A percentile compares a stretch with the other conserved stretches of the same genome.
Conservation (phyloP, 1,139 yeast species). For the Blastobotrys aristatus region DNA sequence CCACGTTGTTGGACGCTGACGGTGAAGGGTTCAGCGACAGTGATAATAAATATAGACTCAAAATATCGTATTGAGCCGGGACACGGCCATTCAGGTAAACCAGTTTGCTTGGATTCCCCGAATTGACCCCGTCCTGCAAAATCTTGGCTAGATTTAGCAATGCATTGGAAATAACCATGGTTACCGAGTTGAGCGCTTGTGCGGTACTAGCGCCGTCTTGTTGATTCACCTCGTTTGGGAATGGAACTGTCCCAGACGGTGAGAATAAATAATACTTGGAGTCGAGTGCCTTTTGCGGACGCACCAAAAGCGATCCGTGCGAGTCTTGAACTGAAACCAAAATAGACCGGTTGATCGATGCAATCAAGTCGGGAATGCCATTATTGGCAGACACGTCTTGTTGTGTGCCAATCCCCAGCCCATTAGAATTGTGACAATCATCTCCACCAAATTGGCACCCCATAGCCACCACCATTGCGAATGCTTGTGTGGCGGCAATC, state of each 20-base stretch:
- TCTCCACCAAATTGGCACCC: constrained; percentile 10
- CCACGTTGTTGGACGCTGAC: constrained; percentile 35
- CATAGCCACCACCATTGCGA: constrained; percentile 21
- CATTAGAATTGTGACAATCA: background rate
- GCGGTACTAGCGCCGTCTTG: background rate
- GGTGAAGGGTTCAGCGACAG: constrained; percentile 33
- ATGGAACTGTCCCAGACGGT: constrained; percentile 20
- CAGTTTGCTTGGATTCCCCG: constrained; percentile 28
- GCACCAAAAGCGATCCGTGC: constrained; percentile 12
- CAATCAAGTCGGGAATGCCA: constrained; percentile 5
- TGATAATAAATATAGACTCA: constrained; percentile 31
- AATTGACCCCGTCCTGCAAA: constrained; percentile 34
- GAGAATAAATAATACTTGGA: constrained; percentile 18
- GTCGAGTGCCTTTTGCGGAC: constrained; percentile 19
- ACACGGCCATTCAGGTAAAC: constrained; percentile 29
- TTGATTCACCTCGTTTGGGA: constrained; percentile 10
- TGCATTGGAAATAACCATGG: constrained; percentile 28
- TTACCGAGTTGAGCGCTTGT: constrained; percentile 2
- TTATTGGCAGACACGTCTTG: constrained; percentile 1
- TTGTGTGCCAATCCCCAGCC: constrained; percentile 11
- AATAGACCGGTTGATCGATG: constrained; percentile 9
- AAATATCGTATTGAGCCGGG: constrained; percentile 30
- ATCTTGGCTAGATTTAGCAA: constrained; percentile 34
- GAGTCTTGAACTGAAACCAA: constrained; percentile 5
- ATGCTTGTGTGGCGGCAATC: constrained; percentile 21